Evolutionary conservation across 805 yeast genomes (phyloP), one percentile per base, ranked within the genome.

Genomic region (Wickerhamomyces rabaulensis): DNA sequence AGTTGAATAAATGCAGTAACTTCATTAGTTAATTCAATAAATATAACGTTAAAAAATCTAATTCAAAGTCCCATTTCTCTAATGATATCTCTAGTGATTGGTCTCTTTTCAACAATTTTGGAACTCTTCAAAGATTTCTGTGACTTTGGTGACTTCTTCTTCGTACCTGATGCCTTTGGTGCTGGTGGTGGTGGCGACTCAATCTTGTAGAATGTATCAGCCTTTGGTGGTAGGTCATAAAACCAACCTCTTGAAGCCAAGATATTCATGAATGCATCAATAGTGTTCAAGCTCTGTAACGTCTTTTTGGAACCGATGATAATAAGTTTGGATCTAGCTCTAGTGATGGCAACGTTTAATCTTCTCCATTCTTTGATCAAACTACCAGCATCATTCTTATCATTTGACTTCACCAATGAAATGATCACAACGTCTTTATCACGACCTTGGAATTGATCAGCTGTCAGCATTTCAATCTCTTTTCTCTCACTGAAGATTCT

Each of bases 381-480:
- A 25, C 86, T 86, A 0, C 98, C 98, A 1, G 87, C 82, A 37
- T 71, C 73, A 9, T 73, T 69, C 19, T 76, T 76, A 1, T 70
- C 71, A 61, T 91, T 90, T 5, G 96, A 84, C 42, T 96, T 71
- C 3, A 94, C 99, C 55, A 94, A 69, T 0, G 98, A 92, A 3
- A 94, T 87, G 7, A 94, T 80, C 15, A 94, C 79, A 59, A 96
- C 87, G 27, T 88, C 92, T 58, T 92, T 94, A 64, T 94, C 99
- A 46, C 97, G 75, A 0, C 99, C 99, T 66, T 94, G 99, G 58
- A 86, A 92, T 59, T 85, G 88, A 64, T 94, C 99, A 0, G 97
- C 98, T 0, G 99, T 94, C 47, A 92, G 69, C 27, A 87, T 74
- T 54, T 94, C 98, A 26, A 94, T 65, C 1, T 70, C 76, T 9